phyloP scores from a whole-genome alignment of 345 rosid species.

The Jatropha curcas region DNA sequence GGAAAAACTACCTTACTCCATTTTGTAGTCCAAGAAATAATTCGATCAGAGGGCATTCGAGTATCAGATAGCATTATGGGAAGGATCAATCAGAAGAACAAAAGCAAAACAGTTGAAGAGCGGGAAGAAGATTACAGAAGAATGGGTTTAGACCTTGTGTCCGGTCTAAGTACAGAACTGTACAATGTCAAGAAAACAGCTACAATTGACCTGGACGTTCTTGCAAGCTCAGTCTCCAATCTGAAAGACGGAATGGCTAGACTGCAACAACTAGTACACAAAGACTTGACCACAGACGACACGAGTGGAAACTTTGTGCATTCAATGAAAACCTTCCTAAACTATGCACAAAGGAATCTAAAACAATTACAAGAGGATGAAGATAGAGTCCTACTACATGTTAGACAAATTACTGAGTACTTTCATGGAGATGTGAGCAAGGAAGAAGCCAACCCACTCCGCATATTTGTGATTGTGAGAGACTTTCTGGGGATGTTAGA shows the following conservation, averaged over 20 bases:
- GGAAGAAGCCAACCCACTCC: conserved; percentile 80
- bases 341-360: conserved; percentile 57
- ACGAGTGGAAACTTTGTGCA: conserved; percentile 50
- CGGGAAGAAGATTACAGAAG: conserved; percentile 83
- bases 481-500: conserved; percentile 95
- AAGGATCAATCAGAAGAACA: conserved; percentile 62
- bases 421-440: conserved; percentile 89
- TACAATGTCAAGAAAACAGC: conserved; percentile 94
- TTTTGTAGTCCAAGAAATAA: conserved; percentile 90
- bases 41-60: conserved; percentile 83
- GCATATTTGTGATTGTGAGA: conserved; percentile 94
- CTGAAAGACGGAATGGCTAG: conserved; percentile 63
- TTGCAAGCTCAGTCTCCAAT: conserved; percentile 75
- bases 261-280: conserved; percentile 45
- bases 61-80: conserved; percentile 94
- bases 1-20: conserved; percentile 88
- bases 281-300: conserved; percentile 44
- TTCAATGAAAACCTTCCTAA: conserved; percentile 60
- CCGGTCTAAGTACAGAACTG: conserved; percentile 78
- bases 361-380: conserved; percentile 72
- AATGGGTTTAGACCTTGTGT: conserved; percentile 91
- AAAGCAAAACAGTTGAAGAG: conserved; percentile 59
- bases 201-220: conserved; percentile 79
- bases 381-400: conserved; percentile 61
- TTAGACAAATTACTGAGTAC: conserved; percentile 81